Conservation (phyloP, 192 early-diverging fungal species). For the Gonapodya sp. region DNA sequence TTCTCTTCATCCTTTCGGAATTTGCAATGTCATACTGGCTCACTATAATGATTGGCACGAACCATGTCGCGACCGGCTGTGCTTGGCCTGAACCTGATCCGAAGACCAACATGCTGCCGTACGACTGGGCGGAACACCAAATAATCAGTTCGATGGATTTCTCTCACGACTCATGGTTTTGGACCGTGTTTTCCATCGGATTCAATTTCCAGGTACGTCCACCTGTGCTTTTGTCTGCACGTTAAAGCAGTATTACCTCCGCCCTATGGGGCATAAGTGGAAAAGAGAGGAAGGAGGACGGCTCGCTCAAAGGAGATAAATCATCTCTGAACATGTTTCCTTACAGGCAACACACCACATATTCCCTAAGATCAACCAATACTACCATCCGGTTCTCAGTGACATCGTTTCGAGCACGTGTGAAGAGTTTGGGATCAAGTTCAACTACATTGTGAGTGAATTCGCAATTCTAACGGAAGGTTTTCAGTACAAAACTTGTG, state of each 20-base stretch:
- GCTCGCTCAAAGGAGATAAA: too few relatives aligned
- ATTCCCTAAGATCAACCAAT: slow-evolving; percentile 40
- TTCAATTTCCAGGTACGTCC: slow-evolving; percentile 31
- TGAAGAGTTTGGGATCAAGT: slow-evolving; percentile 35
- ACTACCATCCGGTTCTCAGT: slow-evolving; percentile 34
- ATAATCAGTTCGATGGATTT: slow-evolving; percentile 39
- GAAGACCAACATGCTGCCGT: slow-evolving; percentile 28
- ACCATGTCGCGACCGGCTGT: slow-evolving; percentile 39
- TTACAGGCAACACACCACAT: slow-evolving; percentile 32
- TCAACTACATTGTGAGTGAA: slow-evolving; percentile 21
- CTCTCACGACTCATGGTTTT: slow-evolving; percentile 35
- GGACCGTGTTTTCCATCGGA: slow-evolving; percentile 34
- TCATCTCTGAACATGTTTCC: too few relatives aligned
- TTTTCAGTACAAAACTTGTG: background rate
- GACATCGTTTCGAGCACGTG: slow-evolving; percentile 36
- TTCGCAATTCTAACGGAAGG: background rate
- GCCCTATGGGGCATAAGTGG: background rate
- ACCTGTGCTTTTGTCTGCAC: background rate
- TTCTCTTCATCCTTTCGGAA: slow-evolving; percentile 33
- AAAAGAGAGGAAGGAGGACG: too few relatives aligned
- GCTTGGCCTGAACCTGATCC: background rate
- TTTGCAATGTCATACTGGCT: slow-evolving; percentile 37
- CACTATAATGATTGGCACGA: slow-evolving; percentile 43
- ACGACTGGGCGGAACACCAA: slow-evolving; percentile 38
- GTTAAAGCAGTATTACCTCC: background rate